A percentile compares a stretch with the other conserved stretches of the same genome.
Conservation (phyloP, 108 stramenopile genomes). For the Pseudonitzschia pungens region DNA sequence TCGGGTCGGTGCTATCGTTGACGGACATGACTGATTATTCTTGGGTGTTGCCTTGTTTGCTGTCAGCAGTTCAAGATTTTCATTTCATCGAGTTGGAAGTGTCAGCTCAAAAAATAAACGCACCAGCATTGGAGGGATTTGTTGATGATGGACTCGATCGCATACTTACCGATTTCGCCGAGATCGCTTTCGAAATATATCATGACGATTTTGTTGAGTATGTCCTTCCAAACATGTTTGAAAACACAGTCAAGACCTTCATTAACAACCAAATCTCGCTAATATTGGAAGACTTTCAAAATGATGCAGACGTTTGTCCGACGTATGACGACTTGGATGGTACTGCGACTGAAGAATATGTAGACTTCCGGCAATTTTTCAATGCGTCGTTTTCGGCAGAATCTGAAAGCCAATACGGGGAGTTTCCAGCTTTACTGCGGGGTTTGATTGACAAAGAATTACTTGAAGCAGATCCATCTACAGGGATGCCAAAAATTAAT, state of each 20-base stretch:
- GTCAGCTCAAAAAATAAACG: slow-evolving; percentile 37
- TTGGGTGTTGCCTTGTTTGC: slow-evolving; percentile 49
- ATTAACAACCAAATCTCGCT: slow-evolving; percentile 35
- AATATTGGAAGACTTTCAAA: slow-evolving; percentile 17
- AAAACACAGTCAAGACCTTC: slow-evolving; percentile 45
- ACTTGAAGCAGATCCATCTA: slow-evolving; percentile 23
- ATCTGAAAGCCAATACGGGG: slow-evolving; percentile 50
- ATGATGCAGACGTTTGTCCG: slow-evolving; percentile 19
- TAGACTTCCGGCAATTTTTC: slow-evolving; percentile 72
- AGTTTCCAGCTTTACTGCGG: slow-evolving; percentile 37
- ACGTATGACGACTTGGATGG: neutral
- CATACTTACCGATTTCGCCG: slow-evolving; percentile 41
- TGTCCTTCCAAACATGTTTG: slow-evolving; percentile 57
- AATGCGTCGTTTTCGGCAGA: slow-evolving; percentile 9
- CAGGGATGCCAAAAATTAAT: slow-evolving; percentile 53
- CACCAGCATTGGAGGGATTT: slow-evolving; percentile 52
- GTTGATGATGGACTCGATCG: slow-evolving; percentile 62
- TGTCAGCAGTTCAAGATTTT: slow-evolving; percentile 41
- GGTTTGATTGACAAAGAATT: slow-evolving; percentile 25
- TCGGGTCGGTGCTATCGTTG: slow-evolving; percentile 52
- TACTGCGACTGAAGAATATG: slow-evolving; percentile 8
- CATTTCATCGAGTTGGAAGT: slow-evolving; percentile 49
- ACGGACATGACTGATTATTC: slow-evolving; percentile 34
- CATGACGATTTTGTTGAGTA: slow-evolving; percentile 39
- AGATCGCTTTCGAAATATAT: slow-evolving; percentile 52